Evolutionary conservation across 179 eudicot species (phyloP).

Genomic region (Corrigiola litoralis): DNA sequence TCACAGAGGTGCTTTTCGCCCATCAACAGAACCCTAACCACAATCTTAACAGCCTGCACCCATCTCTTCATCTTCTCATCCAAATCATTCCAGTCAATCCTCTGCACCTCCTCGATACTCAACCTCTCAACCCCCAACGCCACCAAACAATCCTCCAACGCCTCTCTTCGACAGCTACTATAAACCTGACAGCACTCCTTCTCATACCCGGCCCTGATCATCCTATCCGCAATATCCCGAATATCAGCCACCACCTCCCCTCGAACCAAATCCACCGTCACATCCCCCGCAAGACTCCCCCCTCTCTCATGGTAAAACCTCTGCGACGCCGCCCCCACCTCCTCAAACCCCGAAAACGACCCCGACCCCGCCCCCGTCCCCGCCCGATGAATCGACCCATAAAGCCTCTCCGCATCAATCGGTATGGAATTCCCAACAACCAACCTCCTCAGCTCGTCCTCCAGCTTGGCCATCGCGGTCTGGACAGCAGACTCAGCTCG

Average conservation of each 20-base stretch:
- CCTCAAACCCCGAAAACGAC: conserved; percentile 40
- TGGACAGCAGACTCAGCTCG: conserved; percentile 75
- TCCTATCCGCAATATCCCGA: conserved; percentile 63
- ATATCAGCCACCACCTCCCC: conserved; percentile 51
- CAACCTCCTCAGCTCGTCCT: conserved; percentile 69
- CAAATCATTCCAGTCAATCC: conserved; percentile 56
- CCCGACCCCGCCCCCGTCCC: conserved; percentile 32
- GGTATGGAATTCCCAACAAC: conserved; percentile 43
- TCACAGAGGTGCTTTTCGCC: conserved; percentile 63
- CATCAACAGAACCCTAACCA: conserved; percentile 40
- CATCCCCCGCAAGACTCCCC: conserved; percentile 55
- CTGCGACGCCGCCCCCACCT: conserved; percentile 30
- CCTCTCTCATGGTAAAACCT: conserved; percentile 50
- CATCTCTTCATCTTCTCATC: conserved; percentile 78
- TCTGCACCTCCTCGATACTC: conserved; percentile 70
- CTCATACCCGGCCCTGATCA: conserved; percentile 78
- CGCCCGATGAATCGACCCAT: conserved; percentile 49
- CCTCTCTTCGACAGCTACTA: conserved; percentile 53
- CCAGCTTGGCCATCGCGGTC: conserved; percentile 70
- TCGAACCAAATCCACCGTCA: conserved; percentile 50
- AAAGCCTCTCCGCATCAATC: conserved; percentile 48
- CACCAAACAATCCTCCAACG: conserved; percentile 55
- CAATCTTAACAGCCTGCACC: conserved; percentile 60
- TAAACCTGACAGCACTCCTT: conserved; percentile 88
- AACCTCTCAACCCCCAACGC: conserved; percentile 60